A percentile compares a stretch with the other conserved stretches of the same genome.
Conservation (phyloP, 2,329 filamentous ascomycete species). For the Botrytis aclada region DNA sequence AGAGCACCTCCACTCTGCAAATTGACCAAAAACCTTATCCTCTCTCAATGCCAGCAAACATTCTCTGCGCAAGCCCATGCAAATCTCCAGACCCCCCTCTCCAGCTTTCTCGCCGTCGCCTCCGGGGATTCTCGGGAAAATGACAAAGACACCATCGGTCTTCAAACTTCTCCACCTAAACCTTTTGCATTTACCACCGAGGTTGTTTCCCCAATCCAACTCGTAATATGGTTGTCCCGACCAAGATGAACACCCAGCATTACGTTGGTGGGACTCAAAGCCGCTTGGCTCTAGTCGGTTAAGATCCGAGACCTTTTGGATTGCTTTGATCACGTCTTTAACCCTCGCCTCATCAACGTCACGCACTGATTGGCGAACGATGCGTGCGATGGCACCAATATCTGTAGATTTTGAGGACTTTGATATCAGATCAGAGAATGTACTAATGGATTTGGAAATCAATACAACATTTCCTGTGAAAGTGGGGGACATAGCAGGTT, state of each 20-base stretch:
- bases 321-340: slow-evolving; percentile 3
- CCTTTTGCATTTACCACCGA: neutral
- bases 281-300: neutral
- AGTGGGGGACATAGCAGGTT: neutral
- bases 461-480: neutral
- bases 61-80: slow-evolving; percentile 1
- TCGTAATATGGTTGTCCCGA: neutral
- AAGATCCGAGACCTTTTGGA: neutral
- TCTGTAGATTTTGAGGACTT: neutral
- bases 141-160: slow-evolving; percentile 6
- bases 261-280: neutral
- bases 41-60: neutral
- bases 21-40: neutral
- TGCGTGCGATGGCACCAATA: neutral
- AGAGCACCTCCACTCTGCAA: neutral
- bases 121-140: slow-evolving; percentile 1
- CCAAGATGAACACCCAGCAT: slow-evolving; percentile 4
- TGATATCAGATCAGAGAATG: neutral
- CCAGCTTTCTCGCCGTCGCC: neutral
- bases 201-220: neutral
- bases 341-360: neutral
- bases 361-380: neutral
- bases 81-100: neutral
- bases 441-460: neutral
- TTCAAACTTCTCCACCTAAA: slow-evolving; percentile 13